Evolutionary conservation across 2,329 filamentous ascomycete genomes (phyloP), one percentile per base, ranked within the genome.

Genomic region (Aspergillus floridensis): DNA sequence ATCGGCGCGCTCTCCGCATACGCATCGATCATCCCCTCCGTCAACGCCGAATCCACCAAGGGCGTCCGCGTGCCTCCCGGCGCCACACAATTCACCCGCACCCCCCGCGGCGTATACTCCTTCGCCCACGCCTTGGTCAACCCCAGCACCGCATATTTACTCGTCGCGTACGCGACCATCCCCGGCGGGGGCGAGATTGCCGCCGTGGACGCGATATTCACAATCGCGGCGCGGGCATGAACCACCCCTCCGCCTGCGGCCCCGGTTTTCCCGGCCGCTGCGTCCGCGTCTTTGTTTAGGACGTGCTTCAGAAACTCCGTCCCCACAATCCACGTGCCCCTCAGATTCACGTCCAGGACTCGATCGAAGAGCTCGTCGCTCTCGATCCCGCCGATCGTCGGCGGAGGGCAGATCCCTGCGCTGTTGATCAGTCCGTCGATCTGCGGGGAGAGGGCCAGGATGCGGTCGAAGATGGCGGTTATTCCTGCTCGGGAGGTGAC

Each of bases 141-240:
- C 5, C 51, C 51, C 7, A 53, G 14, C 32, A 53, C 51, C n/a
- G 51, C 51, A 44, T 53, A 38, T 19, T 53, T 53, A 26, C 51
- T 53, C 11, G 32, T 38, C 12, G 51, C 22, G 14, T 44, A 53
- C 22, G 51, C 3, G 19, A 29, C 35, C 8, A 24, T 26, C 12
- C 49, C 31, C 5, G 14, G 3, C 11, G 19, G 16, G 7, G 19
- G n/a, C 5, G 21, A 35, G 7, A 52, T 8, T 0, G 49, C 21
- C 24, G 49, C 31, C 11, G 22, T 53, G 21, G 35, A 53, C 3
- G 21, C 32, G 7, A 53, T 26, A 19, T 53, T 53, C 4, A 53
- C 51, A n/a, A 53, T 53, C 12, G 24, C 35, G 0, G 32, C 51
- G 12, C 19, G 24, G 2, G 16, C 21, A 14, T 19, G 19, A 16